Evolutionary conservation across 371 early-diverging fungal species (phyloP), one percentile per base, ranked within the genome.

Genomic region (Gilbertella persicaria): DNA sequence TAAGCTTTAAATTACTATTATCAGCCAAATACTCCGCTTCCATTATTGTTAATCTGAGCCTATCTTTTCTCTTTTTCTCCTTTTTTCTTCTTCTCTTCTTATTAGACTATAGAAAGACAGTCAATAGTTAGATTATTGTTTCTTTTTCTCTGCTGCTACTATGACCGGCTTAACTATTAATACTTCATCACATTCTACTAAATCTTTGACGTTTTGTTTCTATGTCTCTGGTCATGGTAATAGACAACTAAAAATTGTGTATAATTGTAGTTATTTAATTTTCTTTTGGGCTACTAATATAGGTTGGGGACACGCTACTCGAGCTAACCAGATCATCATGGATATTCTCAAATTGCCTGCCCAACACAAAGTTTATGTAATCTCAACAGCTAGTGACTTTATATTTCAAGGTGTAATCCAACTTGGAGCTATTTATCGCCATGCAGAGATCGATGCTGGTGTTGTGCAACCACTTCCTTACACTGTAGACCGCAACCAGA

Each of bases 251-350:
- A 37, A 26, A 35, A 43, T 21, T 8, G 20, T 19, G 37, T 2
- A 41, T 1, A 29, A 26, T 7, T 30, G 9, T 17, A 30, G 8
- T 28, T 39, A n/a, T 14, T 12, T 9, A 21, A 33, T 24, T 13
- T 5, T 24, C 16, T 13, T 41, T 13, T 10, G 21, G 10, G 2
- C 28, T 47, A 37, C 23, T 39, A 36, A 23, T 41, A 16, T 53
- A 84, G 88, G 88, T 53, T 84, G 83, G 75, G 88, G 86, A 10
- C 88, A 87, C 69, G 83, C 88, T 44, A 85, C 88, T 42, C 78
- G 81, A 33, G 85, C 82, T 19, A 78, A 78, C 53, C 80, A 82
- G 62, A 70, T 86, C 45, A 79, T 82, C 36, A 62, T 72, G 14
- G 83, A 82, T 35, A 75, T 90, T 23, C 69, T 87, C 12, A 62